Evolutionary conservation across 306 rosid species (phyloP).

Genomic region (Cicer bijugum): DNA sequence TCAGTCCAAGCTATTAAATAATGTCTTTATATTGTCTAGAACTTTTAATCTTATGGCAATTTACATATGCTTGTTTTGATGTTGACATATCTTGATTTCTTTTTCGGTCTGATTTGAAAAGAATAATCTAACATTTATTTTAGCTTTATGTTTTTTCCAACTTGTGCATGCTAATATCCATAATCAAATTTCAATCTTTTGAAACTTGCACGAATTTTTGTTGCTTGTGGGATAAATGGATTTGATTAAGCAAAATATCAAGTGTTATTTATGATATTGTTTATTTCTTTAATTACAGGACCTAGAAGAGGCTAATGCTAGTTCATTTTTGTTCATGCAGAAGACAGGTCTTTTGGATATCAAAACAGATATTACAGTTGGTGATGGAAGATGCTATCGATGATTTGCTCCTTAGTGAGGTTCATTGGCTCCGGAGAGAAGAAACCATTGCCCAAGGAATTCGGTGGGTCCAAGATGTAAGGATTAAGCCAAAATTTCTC

Average conservation of each 20-base stretch:
- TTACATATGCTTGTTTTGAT: slow-evolving; percentile 11
- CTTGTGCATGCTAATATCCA: slow-evolving; percentile 6
- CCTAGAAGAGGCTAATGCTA: slow-evolving; percentile 37
- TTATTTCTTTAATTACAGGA: slow-evolving; percentile 15
- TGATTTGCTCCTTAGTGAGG: slow-evolving; percentile 87
- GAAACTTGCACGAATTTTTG: slow-evolving; percentile 19
- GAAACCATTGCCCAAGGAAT: slow-evolving; percentile 83
- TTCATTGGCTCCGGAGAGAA: slow-evolving; percentile 87
- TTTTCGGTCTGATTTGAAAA: background rate
- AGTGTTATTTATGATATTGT: background rate
- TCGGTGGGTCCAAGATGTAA: slow-evolving; percentile 95
- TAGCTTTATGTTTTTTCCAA: slow-evolving; percentile 9
- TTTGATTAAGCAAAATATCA: slow-evolving; percentile 15
- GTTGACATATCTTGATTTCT: slow-evolving; percentile 15
- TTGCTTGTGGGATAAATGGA: slow-evolving; percentile 14
- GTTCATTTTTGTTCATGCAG: slow-evolving; percentile 54
- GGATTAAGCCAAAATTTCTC: slow-evolving; percentile 42
- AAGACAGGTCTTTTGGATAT: slow-evolving; percentile 98
- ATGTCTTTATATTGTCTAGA: background rate
- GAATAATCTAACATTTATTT: background rate
- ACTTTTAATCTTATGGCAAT: slow-evolving; percentile 14
- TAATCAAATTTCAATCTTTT: slow-evolving; percentile 28
- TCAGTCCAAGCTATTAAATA: slow-evolving; percentile 17
- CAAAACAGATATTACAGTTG: slow-evolving; percentile 89
- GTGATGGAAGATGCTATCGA: slow-evolving; percentile 99